Conservation (phyloP, 306 rosid genomes). For the Prunus mira region DNA sequence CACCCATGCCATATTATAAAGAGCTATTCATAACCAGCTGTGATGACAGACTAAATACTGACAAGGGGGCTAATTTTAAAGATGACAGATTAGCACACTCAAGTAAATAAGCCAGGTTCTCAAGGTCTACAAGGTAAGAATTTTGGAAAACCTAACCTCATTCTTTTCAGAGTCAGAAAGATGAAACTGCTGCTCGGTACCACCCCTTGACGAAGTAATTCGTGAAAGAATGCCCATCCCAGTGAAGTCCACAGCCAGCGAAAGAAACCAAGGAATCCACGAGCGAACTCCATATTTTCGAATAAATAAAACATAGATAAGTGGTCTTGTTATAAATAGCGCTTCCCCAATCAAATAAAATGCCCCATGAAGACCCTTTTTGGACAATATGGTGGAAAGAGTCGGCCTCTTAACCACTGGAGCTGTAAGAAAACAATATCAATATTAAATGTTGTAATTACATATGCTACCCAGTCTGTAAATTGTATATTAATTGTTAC, state of each 20-base stretch:
- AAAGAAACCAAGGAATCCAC: constrained; percentile 93
- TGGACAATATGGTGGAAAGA: constrained; percentile 52
- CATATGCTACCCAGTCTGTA: background rate
- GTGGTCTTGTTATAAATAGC: constrained; percentile 73
- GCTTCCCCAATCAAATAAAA: constrained; percentile 66
- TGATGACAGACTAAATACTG: background rate
- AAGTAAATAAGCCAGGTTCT: background rate
- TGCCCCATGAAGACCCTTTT: constrained; percentile 71
- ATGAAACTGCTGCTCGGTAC: constrained; percentile 34
- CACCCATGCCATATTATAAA: constrained; percentile 19
- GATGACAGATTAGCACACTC: constrained; percentile 3
- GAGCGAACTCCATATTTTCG: constrained; percentile 68
- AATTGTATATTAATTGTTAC: constrained; percentile 31
- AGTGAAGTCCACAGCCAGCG: constrained; percentile 60
- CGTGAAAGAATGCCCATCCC: constrained; percentile 60
- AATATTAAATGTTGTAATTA: constrained; percentile 17
- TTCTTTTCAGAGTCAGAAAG: constrained; percentile 69
- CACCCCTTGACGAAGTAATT: constrained; percentile 37
- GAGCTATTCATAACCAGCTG: constrained; percentile 18
- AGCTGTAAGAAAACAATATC: constrained; percentile 41
- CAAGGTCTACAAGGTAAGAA: constrained; percentile 6
- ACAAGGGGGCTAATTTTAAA: constrained; percentile 4
- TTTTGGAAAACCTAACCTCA: constrained; percentile 61
- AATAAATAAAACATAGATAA: constrained; percentile 76
- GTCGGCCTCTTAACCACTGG: constrained; percentile 50